Base-by-base conservation (phyloP, 1,139 yeast species). In the Hansenula sp. region DNA sequence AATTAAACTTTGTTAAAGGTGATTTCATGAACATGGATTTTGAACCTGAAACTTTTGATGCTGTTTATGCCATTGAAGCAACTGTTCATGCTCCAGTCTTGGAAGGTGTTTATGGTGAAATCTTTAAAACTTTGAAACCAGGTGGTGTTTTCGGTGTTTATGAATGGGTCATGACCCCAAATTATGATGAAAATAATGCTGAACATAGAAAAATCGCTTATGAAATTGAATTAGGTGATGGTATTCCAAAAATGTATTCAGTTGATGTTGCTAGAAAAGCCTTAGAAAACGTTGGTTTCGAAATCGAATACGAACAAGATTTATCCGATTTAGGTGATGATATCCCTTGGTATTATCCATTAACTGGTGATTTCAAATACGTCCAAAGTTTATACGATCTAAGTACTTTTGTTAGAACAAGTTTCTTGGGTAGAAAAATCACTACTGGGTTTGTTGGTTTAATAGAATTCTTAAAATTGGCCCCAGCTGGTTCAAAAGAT, bases 1-100 rank as follows among this genome's bases (percentile, higher is more conserved):
- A 89, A 70, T 74, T 91, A 61, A 74, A 81, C 27, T 91, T 87
- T 59, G 96, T 90, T 59, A 93, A 93, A 73, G 99, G 99, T 57
- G 99, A 93, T 68, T 93, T 93, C 74, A 94, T 93, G 99, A 95
- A 91, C 68, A 89, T 93, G 97, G 98, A 93, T 60, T 91, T 94
- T 60, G 89, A 83, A 66, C 84, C 86, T 53, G 85, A 81, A 61
- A 67, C 91, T 32, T 93, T 94, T 63, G 99, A 93, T 67, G 96
- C 96, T 40, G 99, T 93, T 38, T 93, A 93, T 62, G 98, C 99
- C 49, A 93, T 93, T 63, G 99, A 93, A 73, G 99, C 99, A 47
- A 93, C 99, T 37, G 96, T 90, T 48, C 99, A 93, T 64, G 99
- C 99, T 25, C 99, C 99, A 49, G 87, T 82, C 40, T 79, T 94